These are phyloP conservation scores for Daldinia sp. DNA, from an alignment of 2,329 filamentous ascomycete species.

Conservation along the genomic window DNA sequence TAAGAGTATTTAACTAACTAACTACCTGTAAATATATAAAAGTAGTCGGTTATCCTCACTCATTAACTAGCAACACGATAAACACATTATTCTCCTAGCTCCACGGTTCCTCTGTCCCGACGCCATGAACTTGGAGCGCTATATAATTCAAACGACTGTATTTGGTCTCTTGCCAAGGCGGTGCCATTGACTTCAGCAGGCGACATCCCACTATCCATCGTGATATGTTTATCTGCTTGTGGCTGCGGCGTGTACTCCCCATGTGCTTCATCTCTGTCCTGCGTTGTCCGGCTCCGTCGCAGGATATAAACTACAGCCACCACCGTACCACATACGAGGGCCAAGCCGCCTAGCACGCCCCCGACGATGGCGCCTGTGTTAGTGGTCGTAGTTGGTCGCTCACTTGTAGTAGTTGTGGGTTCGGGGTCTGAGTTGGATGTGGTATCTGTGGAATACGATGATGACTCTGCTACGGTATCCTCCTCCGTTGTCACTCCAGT, in stretches of 20 bases:
- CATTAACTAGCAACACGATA: neutral
- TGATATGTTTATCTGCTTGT: neutral
- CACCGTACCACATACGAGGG: neutral
- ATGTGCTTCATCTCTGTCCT: neutral
- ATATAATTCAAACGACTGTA: neutral
- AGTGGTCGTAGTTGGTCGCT: neutral
- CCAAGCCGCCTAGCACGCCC: neutral
- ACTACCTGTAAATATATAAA: neutral
- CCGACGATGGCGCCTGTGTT: neutral
- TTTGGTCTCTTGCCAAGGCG: neutral
- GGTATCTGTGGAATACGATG: neutral
- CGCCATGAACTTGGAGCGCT: neutral
- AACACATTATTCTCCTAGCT: neutral
- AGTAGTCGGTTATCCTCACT: neutral
- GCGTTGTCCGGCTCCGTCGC: neutral
- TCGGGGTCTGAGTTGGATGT: neutral
- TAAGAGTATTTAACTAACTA: no score
- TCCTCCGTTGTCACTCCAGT: no score
- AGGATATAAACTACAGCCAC: neutral
- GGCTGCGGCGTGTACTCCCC: neutral
- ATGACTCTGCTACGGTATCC: neutral
- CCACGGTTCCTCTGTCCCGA: neutral
- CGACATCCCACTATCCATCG: neutral
- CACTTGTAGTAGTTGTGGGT: neutral
- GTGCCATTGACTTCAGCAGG: neutral